Conservation (phyloP, 495 filamentous ascomycete species). For the Pyrenula massariospora region DNA sequence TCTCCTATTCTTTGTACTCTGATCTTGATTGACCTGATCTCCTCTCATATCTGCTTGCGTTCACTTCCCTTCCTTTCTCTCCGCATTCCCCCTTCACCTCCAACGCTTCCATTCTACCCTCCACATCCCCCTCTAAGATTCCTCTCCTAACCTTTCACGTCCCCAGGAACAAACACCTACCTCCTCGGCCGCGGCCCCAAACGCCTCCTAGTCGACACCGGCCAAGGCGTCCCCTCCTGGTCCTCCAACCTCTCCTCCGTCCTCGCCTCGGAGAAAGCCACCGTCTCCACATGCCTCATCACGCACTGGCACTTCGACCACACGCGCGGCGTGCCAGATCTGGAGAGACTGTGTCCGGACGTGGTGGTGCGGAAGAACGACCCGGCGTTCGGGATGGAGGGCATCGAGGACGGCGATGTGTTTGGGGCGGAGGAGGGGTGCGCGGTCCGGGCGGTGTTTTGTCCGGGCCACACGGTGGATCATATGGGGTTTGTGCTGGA, state of each 20-base stretch:
- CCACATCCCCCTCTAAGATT: too few species aligned
- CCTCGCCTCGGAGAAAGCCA: conserved; percentile 45
- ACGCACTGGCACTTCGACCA: conserved; percentile 94
- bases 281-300: conserved; percentile 33
- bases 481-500: conserved; percentile 63
- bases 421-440: conserved; percentile 55
- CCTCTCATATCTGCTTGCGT: background rate
- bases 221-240: conserved; percentile 56
- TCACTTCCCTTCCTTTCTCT: background rate
- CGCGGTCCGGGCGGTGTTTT: conserved; percentile 61
- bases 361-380: conserved; percentile 40
- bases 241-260: conserved; percentile 42
- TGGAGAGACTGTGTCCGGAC: conserved; percentile 48
- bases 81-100: too few species aligned
- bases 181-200: conserved; percentile 51
- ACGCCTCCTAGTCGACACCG: conserved; percentile 72
- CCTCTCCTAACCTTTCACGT: too few species aligned
- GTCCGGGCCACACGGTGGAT: conserved; percentile 79
- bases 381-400: conserved; percentile 21
- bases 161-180: conserved; percentile 76
- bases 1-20: background rate
- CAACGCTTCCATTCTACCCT: too few species aligned
- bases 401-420: conserved; percentile 57
- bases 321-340: conserved; percentile 56
- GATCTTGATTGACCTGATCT: background rate